phyloP scores from a whole-genome alignment of 2,329 filamentous ascomycete genomes.

The Lachnellula suecica region DNA sequence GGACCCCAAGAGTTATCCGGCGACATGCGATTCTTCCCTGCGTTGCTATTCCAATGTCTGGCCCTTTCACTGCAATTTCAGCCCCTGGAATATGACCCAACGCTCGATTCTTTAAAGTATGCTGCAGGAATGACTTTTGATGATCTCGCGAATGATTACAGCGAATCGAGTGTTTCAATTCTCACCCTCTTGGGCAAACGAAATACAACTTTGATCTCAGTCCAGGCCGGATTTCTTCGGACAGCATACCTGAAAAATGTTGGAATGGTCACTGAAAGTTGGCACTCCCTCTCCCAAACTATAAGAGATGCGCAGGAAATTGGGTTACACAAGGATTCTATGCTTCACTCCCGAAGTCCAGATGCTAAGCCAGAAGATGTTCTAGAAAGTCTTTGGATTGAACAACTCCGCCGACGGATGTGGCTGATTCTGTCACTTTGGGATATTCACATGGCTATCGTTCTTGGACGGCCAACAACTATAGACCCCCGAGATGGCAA shows the following conservation, averaged over 20 bases:
- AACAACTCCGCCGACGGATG: constrained; percentile 53
- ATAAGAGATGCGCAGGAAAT: constrained; percentile 64
- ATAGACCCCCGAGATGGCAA: constrained; percentile 48
- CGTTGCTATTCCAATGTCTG: constrained; percentile 58
- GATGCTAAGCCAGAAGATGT: constrained; percentile 46
- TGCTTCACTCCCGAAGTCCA: constrained; percentile 45
- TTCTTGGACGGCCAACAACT: constrained; percentile 41
- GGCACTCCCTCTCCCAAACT: constrained; percentile 47
- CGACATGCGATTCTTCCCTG: constrained; percentile 56
- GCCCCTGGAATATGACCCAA: constrained; percentile 45
- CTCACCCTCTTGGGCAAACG: constrained; percentile 56
- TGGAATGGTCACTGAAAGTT: constrained; percentile 55
- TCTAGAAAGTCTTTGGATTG: constrained; percentile 57
- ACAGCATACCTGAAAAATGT: constrained; percentile 58
- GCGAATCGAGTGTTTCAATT: constrained; percentile 55
- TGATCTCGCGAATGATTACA: constrained; percentile 60
- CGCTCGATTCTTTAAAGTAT: constrained; percentile 57
- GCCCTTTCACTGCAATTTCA: constrained; percentile 55
- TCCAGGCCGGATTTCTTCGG: constrained; percentile 57
- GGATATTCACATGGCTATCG: constrained; percentile 36
- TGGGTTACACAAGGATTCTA: constrained; percentile 53
- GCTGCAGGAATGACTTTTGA: constrained; percentile 59
- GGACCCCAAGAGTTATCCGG: constrained; percentile 50
- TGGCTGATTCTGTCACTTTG: constrained; percentile 55
- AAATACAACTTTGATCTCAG: constrained; percentile 53